Percentiles rank a stretch among this genome's conserved stretches.
phyloP scores from a whole-genome alignment of 345 rosid genomes.

The Laguncularia racemosa region DNA sequence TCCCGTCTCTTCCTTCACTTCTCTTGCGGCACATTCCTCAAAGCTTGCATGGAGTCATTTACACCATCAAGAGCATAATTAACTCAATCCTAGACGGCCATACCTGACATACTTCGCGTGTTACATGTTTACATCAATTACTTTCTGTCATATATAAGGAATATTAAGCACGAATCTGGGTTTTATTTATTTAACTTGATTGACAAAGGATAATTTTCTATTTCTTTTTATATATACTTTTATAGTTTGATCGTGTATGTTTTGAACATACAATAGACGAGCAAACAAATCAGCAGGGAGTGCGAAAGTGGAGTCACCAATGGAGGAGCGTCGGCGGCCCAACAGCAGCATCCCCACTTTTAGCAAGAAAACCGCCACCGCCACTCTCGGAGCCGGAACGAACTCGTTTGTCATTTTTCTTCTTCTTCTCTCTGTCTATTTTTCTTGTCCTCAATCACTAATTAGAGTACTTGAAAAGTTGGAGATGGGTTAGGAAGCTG shows the following conservation, averaged over 20 bases:
- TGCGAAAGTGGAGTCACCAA: slow-evolving; percentile 68
- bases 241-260: background rate
- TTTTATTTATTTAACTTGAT: too few species aligned
- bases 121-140: too few species aligned
- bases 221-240: too few species aligned
- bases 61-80: too few species aligned
- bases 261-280: background rate
- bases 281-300: slow-evolving; percentile 37
- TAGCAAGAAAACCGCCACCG: slow-evolving; percentile 59
- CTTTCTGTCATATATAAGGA: too few species aligned
- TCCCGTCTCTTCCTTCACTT: slow-evolving; percentile 77
- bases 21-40: slow-evolving; percentile 75
- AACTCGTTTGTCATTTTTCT: slow-evolving; percentile 18
- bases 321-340: slow-evolving; percentile 64
- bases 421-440: background rate
- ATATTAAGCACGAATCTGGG: too few species aligned
- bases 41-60: too few species aligned
- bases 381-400: slow-evolving; percentile 48
- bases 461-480: background rate
- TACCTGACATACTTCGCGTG: too few species aligned
- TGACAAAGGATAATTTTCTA: too few species aligned
- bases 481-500: background rate
- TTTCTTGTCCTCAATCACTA: too few species aligned
- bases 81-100: too few species aligned
- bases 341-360: slow-evolving; percentile 54